Evolutionary conservation across 306 rosid species (phyloP), one percentile per base, ranked within the genome.

Genomic region (Hippophae tibetana): DNA sequence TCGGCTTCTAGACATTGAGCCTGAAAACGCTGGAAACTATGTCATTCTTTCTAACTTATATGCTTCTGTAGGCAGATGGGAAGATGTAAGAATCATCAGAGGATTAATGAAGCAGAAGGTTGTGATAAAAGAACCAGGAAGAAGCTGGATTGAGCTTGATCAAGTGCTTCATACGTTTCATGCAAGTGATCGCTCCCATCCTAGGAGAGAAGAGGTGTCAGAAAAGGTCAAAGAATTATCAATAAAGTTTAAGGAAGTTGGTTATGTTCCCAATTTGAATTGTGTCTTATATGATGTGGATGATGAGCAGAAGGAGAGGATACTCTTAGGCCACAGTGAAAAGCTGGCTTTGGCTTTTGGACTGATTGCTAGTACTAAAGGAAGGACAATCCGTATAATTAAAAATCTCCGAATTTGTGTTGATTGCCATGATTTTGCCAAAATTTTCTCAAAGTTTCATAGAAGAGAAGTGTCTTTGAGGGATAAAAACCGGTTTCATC

Each of bases 31-130:
- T 23, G 98, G 93, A 54, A 87, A 92, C 68, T 85, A 87, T 50
- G 95, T 85, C 56, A 81, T 83, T 72, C 87, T 90, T 49, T 90
- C 96, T 52, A 87, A 90, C 75, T 60, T 87, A 52, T 85, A 85
- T 74, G 98, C 98, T 59, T 81, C 85, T 6, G 80, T 77, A 0
- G 89, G 96, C 69, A 87, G 85, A 79, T 90, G 96, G 98, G 98
- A 87, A 71, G 92, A 79, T 38, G 84, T 81, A 57, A 74, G 79
- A 64, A 74, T 72, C 43, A 26, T 81, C 54, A 83, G 98, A 78
- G 81, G 85, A 27, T 47, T 79, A 63, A 90, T 90, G 95, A 72
- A 66, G 62, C 72, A 79, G 57, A 83, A 80, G 68, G 74, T 78
- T 43, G 87, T 87, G 67, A 54, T 3, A 38, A 90, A 87, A 67